A percentile compares a stretch with the other conserved stretches of the same genome.
phyloP scores from a whole-genome alignment of 257 asterid species.

The Primulina huaijiensis region DNA sequence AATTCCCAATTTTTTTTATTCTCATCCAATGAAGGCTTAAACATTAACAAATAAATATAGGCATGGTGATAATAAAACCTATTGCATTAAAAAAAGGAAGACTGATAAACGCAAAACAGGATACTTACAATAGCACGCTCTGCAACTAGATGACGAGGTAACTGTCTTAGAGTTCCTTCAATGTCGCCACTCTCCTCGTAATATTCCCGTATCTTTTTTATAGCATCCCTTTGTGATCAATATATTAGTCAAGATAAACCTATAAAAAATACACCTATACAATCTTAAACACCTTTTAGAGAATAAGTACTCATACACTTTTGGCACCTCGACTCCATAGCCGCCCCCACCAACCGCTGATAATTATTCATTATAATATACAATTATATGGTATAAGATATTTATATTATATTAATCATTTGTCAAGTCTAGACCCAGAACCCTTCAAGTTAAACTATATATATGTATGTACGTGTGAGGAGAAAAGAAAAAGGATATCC shows the following conservation, averaged over 20 bases:
- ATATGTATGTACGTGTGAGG: neutral
- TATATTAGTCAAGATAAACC: slow-evolving; percentile 49
- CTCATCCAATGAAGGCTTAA: slow-evolving; percentile 10
- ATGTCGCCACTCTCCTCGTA: slow-evolving; percentile 75
- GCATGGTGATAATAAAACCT: slow-evolving; percentile 14
- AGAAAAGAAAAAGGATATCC: slow-evolving; percentile 72
- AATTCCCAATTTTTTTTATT: too few relatives aligned
- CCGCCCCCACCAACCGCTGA: too few relatives aligned
- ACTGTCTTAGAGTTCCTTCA: slow-evolving; percentile 81
- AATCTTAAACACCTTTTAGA: too few relatives aligned
- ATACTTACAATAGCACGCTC: slow-evolving; percentile 84
- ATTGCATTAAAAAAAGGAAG: slow-evolving; percentile 1
- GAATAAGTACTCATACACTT: too few relatives aligned
- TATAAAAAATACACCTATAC: too few relatives aligned
- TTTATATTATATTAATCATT: too few relatives aligned
- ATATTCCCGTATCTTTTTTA: slow-evolving; percentile 60
- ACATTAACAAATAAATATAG: neutral
- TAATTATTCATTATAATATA: too few relatives aligned
- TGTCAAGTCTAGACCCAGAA: neutral
- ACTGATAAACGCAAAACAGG: slow-evolving; percentile 9
- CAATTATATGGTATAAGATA: too few relatives aligned
- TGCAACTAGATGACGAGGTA: slow-evolving; percentile 85
- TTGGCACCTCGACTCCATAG: too few relatives aligned
- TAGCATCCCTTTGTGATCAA: slow-evolving; percentile 68
- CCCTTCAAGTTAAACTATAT: neutral